Evolutionary conservation across 257 asterid genomes (phyloP).

Genomic region (Anisodus tanguticus): DNA sequence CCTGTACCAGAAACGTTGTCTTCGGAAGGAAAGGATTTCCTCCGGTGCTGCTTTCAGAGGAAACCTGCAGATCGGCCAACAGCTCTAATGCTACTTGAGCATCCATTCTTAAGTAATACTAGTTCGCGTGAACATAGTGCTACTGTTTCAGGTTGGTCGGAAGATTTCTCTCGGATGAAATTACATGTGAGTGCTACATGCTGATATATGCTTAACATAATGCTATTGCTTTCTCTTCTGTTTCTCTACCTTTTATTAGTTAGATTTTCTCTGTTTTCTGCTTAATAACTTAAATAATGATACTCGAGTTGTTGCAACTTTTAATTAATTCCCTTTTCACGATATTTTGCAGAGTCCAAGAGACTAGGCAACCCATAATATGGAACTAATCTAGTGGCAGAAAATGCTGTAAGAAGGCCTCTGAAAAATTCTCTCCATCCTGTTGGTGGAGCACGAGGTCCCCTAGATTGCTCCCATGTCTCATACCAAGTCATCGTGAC

Average conservation of each 20-base stretch:
- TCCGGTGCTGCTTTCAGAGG: conserved; percentile 68
- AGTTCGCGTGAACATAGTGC: conserved; percentile 45
- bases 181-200: conserved; percentile 43
- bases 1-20: conserved; percentile 75
- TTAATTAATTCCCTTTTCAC: conserved; percentile 35
- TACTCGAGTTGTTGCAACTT: conserved; percentile 15
- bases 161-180: conserved; percentile 51
- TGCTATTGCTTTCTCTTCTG: not conserved
- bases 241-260: not conserved
- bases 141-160: conserved; percentile 40
- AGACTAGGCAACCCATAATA: conserved; percentile 39
- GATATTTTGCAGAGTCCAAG: conserved; percentile 44
- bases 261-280: not conserved
- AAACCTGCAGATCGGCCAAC: conserved; percentile 75
- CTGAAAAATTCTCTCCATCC: too few species aligned
- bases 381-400: conserved; percentile 30
- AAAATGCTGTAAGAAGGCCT: too few species aligned
- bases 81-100: conserved; percentile 66
- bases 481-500: too few species aligned
- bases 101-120: conserved; percentile 54
- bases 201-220: not conserved
- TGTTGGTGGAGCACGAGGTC: too few species aligned
- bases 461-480: too few species aligned
- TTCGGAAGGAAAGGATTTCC: conserved; percentile 80
- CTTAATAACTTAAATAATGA: not conserved